Evolutionary conservation across 139 green algal genomes (phyloP), one percentile per base, ranked within the genome.

Genomic region (Chlorella sp.): DNA sequence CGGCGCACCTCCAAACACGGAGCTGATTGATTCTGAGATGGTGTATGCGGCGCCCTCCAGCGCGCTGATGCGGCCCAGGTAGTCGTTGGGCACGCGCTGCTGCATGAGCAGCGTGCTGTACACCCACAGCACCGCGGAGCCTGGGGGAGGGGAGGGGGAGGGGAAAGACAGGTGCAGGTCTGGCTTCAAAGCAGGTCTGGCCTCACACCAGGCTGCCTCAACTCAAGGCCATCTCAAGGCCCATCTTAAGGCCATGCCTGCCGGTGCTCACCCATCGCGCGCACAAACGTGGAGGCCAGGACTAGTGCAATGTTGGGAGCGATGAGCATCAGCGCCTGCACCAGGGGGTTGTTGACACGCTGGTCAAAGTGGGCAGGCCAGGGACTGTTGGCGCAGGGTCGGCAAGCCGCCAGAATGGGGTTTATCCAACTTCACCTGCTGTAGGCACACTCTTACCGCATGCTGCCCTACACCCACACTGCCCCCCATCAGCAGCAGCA

Each of bases 91-190:
- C 46, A 87, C 85, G 38, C 82, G 41, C 58, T 90, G 69, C 74
- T 93, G 90, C 56, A 93, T 75, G 32, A 92, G 73, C 46, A 93
- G 74, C 5, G 88, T 89, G 48, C 68, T 86, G 58, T 91, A 91
- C 9, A 92, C 76, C 90, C 89, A 92, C 41, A 93, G 38, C 19
- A 38, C 38, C 28, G 87, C 84, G 58, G 60, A 81, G 77, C 84
- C 84, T 81, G 78, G n/a, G 22, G 30, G 43, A 32, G 48, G 62
- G 20, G 32, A 3, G 3, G 60, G 41, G 1, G 4, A 30, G 46
- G n/a, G 32, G 28, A 30, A 16, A 43, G 38, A n/a, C 30, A 26
- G 7, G 24, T 65, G 44, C 65, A 41, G 44, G 72, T 11, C 3
- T 48, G 40, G 40, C 40, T 56, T 43, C 8, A 6, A 16, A 9